Evolutionary conservation across 352 stramenopile species (phyloP).

Genomic region (Phytopythium litorale): DNA sequence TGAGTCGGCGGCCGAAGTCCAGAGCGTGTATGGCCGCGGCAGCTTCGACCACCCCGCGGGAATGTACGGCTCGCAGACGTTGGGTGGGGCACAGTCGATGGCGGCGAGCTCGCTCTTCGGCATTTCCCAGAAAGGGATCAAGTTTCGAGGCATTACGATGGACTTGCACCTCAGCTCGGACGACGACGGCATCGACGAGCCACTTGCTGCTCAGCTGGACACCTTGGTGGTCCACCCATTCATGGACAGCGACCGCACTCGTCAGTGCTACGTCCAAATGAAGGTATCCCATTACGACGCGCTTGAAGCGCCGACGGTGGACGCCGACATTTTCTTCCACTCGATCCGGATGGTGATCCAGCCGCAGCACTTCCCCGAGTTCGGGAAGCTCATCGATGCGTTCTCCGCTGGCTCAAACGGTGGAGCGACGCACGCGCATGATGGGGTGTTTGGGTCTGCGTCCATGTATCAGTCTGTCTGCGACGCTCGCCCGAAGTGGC

Average conservation of each 20-base stretch:
- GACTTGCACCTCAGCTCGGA: slow-evolving; percentile 68
- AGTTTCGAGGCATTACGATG: slow-evolving; percentile 80
- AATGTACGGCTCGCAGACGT: slow-evolving; percentile 29
- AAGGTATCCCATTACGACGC: slow-evolving; percentile 80
- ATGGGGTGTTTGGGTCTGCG: slow-evolving; percentile 22
- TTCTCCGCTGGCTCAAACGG: slow-evolving; percentile 31
- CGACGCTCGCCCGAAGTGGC: slow-evolving; percentile 54
- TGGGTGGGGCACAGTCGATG: slow-evolving; percentile 66
- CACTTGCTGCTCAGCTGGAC: slow-evolving; percentile 19
- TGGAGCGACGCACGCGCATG: slow-evolving; percentile 7
- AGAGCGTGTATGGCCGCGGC: slow-evolving; percentile 59
- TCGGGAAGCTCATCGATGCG: slow-evolving; percentile 66
- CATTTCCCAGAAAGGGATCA: slow-evolving; percentile 82
- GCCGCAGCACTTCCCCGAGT: slow-evolving; percentile 71
- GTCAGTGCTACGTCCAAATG: slow-evolving; percentile 79
- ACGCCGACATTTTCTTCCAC: slow-evolving; percentile 83
- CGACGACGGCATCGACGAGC: slow-evolving; percentile 35
- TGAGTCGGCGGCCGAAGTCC: slow-evolving; percentile 72
- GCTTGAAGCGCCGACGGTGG: slow-evolving; percentile 61
- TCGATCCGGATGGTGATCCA: slow-evolving; percentile 76
- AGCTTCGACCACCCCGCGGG: slow-evolving; percentile 26
- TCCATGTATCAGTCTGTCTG: slow-evolving; percentile 80
- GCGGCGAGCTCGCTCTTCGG: slow-evolving; percentile 75
- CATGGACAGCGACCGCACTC: slow-evolving; percentile 53
- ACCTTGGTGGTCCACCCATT: slow-evolving; percentile 60